Evolutionary conservation across 345 rosid genomes (phyloP).

Genomic region (Barbarea vulgaris): DNA sequence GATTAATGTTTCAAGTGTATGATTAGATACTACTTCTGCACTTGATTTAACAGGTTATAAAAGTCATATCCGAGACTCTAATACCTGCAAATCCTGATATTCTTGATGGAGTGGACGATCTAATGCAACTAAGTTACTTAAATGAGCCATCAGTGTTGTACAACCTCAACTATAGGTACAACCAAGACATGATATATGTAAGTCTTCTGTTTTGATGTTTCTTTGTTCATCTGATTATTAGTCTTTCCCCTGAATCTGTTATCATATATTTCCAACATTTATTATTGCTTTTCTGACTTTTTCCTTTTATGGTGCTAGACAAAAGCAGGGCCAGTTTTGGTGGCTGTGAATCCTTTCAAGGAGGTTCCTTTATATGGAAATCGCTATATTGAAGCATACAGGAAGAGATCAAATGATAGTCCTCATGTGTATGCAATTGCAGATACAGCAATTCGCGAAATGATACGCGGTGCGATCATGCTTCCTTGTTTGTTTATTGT

Average conservation of each 20-base stretch:
- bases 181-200: constrained; percentile 90
- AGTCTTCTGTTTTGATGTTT: constrained; percentile 44
- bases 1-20: constrained; percentile 21
- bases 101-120: constrained; percentile 97
- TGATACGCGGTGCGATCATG: constrained; percentile 77
- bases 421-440: constrained; percentile 98
- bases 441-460: constrained; percentile 96
- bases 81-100: constrained; percentile 96
- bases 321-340: constrained; percentile 97
- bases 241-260: constrained; percentile 24
- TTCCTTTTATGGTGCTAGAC: constrained; percentile 56
- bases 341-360: constrained; percentile 96
- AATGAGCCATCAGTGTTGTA: constrained; percentile 96
- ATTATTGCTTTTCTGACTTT: constrained; percentile 21
- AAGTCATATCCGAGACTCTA: constrained; percentile 69
- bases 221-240: background rate
- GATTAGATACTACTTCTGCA: constrained; percentile 12
- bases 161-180: constrained; percentile 87
- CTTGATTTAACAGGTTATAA: constrained; percentile 54
- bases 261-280: background rate
- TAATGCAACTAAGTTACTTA: constrained; percentile 97
- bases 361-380: constrained; percentile 87
- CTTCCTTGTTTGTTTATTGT: constrained; percentile 14
- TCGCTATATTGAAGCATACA: constrained; percentile 77
- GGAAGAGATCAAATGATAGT: constrained; percentile 67